Base-by-base conservation (phyloP, 257 asterid species). In the Solanum okadae region DNA sequence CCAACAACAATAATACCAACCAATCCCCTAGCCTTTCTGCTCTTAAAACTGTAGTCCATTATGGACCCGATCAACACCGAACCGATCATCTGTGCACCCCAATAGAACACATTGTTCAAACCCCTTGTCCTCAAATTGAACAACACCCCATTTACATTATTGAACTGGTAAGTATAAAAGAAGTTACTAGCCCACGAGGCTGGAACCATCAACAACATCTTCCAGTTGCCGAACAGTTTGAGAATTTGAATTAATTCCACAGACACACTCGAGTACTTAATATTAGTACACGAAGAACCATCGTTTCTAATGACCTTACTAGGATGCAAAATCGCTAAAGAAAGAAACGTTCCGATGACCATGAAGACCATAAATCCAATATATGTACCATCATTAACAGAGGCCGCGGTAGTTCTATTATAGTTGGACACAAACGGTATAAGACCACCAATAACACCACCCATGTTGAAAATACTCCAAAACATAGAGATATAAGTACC, bases 181-280 rank as follows among this genome's bases (percentile, higher is more conserved):
- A 96, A 97, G 42, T 97, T 96, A 85, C 99, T 97, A 18, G 97
- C 98, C 99, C 98, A 96, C 2, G 98, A 93, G 1, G 98, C 99
- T 1, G 99, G 99, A 87, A 97, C 91, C 81, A 97, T 91, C 65
- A 97, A 77, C 88, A 96, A 16, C 99, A 97, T 96, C 88, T 90
- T 96, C 99, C 99, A 95, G 83, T 97, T 94, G 34, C 89, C 86
- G 84, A 96, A 97, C 67, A 97, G 84, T 78, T 92, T 93, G n/a
- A 93, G 86, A 42, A 97, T 93, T 87, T 90, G 98, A 0, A 91
- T 10, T 0, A 76, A 87, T 84, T 96, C 99, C 4, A 92, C 86
- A 0, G 90, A n/a, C 16, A 92, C 94, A 13, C 91, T 94, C 9
- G 99, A 96, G 91, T 96, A 97, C 89, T 93, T 93, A 0, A 97